These are phyloP conservation scores for Phialophora macrospora DNA, from an alignment of 2,329 filamentous ascomycete species.

Conservation along the genomic window DNA sequence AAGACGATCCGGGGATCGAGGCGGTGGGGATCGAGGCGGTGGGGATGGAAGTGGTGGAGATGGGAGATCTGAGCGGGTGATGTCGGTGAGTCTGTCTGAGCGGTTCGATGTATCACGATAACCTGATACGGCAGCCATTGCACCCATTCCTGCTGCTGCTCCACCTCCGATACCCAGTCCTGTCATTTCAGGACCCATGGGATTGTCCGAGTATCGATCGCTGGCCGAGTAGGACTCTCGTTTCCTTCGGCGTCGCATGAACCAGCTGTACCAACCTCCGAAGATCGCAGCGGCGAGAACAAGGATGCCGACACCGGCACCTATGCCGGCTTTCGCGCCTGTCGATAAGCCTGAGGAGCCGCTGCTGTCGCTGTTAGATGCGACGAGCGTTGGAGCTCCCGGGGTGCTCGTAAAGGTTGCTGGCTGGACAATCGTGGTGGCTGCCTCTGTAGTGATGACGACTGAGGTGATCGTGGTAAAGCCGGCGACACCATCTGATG, in stretches of 20 bases:
- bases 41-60: constrained; percentile 33
- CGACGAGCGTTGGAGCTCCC: constrained; percentile 28
- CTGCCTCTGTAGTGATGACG: constrained; percentile 25
- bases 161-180: constrained; percentile 26
- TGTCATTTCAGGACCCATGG: constrained; percentile 27
- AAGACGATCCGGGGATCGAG: constrained; percentile 32
- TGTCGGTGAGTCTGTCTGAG: constrained; percentile 21
- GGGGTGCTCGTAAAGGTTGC: constrained; percentile 34
- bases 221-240: constrained; percentile 28
- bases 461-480: constrained; percentile 32
- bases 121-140: constrained; percentile 28
- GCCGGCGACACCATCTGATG: constrained; percentile 25
- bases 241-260: constrained; percentile 33
- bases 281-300: constrained; percentile 36
- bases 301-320: constrained; percentile 34
- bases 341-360: constrained; percentile 34
- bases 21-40: constrained; percentile 32
- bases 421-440: constrained; percentile 27
- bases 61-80: constrained; percentile 33
- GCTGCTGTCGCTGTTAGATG: constrained; percentile 12
- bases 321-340: constrained; percentile 39
- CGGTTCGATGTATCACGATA: constrained; percentile 30
- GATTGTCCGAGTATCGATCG: constrained; percentile 32
- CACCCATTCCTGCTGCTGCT: constrained; percentile 25
- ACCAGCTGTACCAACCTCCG: constrained; percentile 37